Evolutionary conservation across 2,329 filamentous ascomycete species (phyloP), one percentile per base, ranked within the genome.

Genomic region (Talaromyces marneffei): DNA sequence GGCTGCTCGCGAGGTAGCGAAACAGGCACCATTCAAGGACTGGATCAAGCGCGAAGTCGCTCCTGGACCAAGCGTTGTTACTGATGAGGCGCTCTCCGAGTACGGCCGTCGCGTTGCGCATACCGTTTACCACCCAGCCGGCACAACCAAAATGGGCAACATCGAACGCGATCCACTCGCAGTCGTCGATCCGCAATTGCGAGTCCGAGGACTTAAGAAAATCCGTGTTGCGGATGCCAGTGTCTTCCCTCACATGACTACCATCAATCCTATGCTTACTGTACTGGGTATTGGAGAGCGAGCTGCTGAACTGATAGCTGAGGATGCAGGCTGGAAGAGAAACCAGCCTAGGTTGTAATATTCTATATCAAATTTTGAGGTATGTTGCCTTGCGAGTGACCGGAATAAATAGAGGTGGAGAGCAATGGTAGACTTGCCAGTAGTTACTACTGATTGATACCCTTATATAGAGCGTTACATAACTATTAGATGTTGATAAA

Each of bases 121-220:
- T 75, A 96, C 91, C 1, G 91, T 96, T 31, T 96, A 96, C 77
- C 91, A 96, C 76, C 91, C 91, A 0, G 88, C 89, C 12, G 91
- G 91, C 57, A 96, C 91, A 18, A 94, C 91, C 60, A 92, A 92
- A 82, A 96, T 96, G 91, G 91, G 91, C 35, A 86, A 92, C 70
- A 77, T 89, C 4, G 74, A 74, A 60, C 83, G 79, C 58, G 90
- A 95, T 72, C 77, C 83, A 55, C 77, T 87, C 73, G 91, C 90
- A 4, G 92, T 96, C 20, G 91, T 95, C n/a, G 88, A 94, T 71
- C 82, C 83, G 27, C 80, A 87, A 71, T 77, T 96, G 64, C 88
- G 84, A 77, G 80, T 96, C 31, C 81, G 85, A 29, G 91, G 90
- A 0, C 76, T 95, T 65, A 85, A 86, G 78, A 85, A 85, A 31